These are phyloP conservation scores for Aspergillus puulaauensis DNA, from an alignment of 2,329 filamentous ascomycete genomes.

Conservation along the genomic window DNA sequence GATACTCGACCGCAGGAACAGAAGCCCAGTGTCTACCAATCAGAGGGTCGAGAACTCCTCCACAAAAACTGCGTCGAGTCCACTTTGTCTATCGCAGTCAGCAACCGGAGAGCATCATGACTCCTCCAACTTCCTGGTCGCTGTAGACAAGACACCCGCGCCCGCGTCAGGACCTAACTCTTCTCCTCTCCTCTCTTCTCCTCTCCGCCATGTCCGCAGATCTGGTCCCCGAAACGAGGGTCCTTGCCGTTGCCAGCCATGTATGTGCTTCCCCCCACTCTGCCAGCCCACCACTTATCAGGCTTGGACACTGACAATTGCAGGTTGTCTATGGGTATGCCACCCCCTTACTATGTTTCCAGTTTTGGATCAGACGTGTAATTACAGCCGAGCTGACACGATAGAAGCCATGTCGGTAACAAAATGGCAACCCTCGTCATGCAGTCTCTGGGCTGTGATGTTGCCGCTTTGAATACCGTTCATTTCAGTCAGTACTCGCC, in stretches of 20 bases:
- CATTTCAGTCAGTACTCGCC: constrained; percentile 75
- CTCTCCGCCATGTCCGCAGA: constrained; percentile 33
- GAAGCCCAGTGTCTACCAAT: neutral
- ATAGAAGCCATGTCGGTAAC: constrained; percentile 85
- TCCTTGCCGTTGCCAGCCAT: constrained; percentile 92
- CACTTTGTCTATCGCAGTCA: neutral
- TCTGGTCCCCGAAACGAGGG: constrained; percentile 61
- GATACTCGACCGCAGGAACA: too few relatives aligned
- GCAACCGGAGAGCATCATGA: neutral
- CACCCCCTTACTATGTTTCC: neutral
- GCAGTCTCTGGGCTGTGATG: constrained; percentile 90
- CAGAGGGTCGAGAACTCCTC: constrained; percentile 2
- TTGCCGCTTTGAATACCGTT: constrained; percentile 91
- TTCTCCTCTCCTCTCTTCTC: constrained; percentile 11
- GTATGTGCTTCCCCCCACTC: constrained; percentile 51
- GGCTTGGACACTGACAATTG: neutral
- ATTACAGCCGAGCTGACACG: neutral
- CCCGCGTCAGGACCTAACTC: neutral
- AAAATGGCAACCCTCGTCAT: constrained; percentile 95
- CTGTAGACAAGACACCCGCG: neutral
- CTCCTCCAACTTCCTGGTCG: constrained; percentile 4
- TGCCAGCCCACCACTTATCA: neutral
- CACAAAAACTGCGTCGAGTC: neutral
- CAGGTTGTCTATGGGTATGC: constrained; percentile 38
- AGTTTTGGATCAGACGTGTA: neutral